Evolutionary conservation across 2,329 filamentous ascomycete genomes (phyloP), one percentile per base, ranked within the genome.

Genomic region (Tolypocladium sp.): DNA sequence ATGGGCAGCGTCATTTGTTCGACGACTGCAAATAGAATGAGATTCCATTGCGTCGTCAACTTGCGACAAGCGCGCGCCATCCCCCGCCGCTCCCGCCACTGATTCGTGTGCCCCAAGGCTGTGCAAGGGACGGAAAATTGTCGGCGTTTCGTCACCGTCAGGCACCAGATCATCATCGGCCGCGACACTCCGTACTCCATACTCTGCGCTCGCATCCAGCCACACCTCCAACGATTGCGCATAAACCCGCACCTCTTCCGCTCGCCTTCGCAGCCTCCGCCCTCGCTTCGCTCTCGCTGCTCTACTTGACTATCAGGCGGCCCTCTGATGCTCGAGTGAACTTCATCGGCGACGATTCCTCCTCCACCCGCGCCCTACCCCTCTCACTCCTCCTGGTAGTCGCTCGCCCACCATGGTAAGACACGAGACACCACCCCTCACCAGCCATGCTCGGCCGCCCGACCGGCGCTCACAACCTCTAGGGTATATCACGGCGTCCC

Each of bases 401-500:
- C 60, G 52, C 57, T 58, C 63, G 61, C 60, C 59, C 61, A 60
- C 62, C 62, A 74, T 74, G 72, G 72, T 74, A 71, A 66, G 72
- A 62, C 27, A 38, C 35, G 58, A 44, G 57, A 46, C 46, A 51
- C 41, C 57, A 57, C 56, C 61, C 57, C 58, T 27, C 38, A 4
- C 17, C 22, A 57, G n/a, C 46, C 12, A 53, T 62, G 62, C 59
- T 57, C 30, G 20, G 17, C 33, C 10, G 30, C 30, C 30, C 37
- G 20, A 22, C 49, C 33, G 10, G 40, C 56, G 55, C 57, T 54
- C 38, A 38, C 59, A 42, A 56, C 37, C 37, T 55, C 35, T 59
- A 76, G 74, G 74, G 69, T 69, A 73, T 75, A 67, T 73, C 74
- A 61, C 67, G 71, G 66, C 73, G 74, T 65, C 73, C 74, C 59